phyloP scores from a whole-genome alignment of 179 eudicot species.

The Amaranthus tricolor region DNA sequence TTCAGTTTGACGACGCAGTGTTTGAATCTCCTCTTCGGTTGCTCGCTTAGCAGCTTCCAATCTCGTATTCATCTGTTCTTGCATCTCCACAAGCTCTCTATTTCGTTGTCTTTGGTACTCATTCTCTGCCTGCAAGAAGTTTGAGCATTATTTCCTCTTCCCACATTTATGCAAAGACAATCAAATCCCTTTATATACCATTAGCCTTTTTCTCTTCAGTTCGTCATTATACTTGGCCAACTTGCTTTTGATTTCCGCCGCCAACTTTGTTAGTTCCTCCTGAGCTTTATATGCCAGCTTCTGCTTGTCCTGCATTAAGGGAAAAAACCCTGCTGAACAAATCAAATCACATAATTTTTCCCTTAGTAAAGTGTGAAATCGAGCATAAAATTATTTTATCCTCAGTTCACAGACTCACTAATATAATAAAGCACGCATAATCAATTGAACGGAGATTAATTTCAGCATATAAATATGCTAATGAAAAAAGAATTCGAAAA shows the following conservation, averaged over 20 bases:
- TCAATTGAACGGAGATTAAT: too few species aligned
- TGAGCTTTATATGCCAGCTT: conserved; percentile 76
- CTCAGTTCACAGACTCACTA: too few species aligned
- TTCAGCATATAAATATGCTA: too few species aligned
- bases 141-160: not conserved
- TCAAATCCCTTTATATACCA: conserved; percentile 32
- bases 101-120: conserved; percentile 74
- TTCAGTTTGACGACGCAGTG: conserved; percentile 80
- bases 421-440: too few species aligned
- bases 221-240: conserved; percentile 87
- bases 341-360: not conserved
- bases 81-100: conserved; percentile 79
- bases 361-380: too few species aligned
- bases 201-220: conserved; percentile 74
- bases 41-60: conserved; percentile 74
- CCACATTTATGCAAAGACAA: not conserved
- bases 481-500: too few species aligned
- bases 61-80: conserved; percentile 75
- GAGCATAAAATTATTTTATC: too few species aligned
- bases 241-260: conserved; percentile 75
- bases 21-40: conserved; percentile 89
- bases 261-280: conserved; percentile 72
- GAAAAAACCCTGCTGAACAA: not conserved
- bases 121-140: conserved; percentile 62
- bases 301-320: conserved; percentile 65